Conservation (phyloP, 1,284 basidiomycete species). For the Fistulinella cinereoalba region DNA sequence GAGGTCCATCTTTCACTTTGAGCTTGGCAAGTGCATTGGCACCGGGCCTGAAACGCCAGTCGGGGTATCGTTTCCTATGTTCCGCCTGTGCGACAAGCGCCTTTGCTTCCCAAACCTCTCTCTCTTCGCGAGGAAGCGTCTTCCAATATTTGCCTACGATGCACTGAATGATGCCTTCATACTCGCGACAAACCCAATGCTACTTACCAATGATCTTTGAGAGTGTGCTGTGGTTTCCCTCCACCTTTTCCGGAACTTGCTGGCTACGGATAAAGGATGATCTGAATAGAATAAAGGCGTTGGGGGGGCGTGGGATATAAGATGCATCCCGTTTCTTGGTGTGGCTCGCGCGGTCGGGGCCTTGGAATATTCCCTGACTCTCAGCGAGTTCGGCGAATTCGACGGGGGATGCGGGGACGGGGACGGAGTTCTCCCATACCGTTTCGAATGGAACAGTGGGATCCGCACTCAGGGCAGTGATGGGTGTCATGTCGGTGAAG, state of each 20-base stretch:
- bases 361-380: slow-evolving; percentile 10
- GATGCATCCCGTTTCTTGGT: slow-evolving; percentile 48
- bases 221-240: slow-evolving; percentile 75
- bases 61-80: slow-evolving; percentile 72
- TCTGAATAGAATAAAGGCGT: slow-evolving; percentile 94
- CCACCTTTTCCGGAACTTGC: slow-evolving; percentile 72
- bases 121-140: slow-evolving; percentile 55
- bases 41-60: slow-evolving; percentile 71
- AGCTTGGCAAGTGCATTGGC: slow-evolving; percentile 54
- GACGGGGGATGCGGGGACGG: slow-evolving; percentile 13
- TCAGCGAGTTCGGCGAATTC: slow-evolving; percentile 24
- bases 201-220: slow-evolving; percentile 55
- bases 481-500: slow-evolving; percentile 44
- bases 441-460: slow-evolving; percentile 37
- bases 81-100: slow-evolving; percentile 73
- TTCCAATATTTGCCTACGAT: slow-evolving; percentile 58
- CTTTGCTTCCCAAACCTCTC: slow-evolving; percentile 71
- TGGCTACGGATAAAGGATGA: slow-evolving; percentile 82
- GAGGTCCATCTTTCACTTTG: slow-evolving; percentile 38
- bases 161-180: slow-evolving; percentile 1
- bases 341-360: slow-evolving; percentile 36
- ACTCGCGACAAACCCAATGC: neutral
- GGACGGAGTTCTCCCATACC: slow-evolving; percentile 29
- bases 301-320: slow-evolving; percentile 88
- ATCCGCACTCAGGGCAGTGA: slow-evolving; percentile 39